Evolutionary conservation across 345 rosid genomes (phyloP).

Genomic region (Lepidium africanum): DNA sequence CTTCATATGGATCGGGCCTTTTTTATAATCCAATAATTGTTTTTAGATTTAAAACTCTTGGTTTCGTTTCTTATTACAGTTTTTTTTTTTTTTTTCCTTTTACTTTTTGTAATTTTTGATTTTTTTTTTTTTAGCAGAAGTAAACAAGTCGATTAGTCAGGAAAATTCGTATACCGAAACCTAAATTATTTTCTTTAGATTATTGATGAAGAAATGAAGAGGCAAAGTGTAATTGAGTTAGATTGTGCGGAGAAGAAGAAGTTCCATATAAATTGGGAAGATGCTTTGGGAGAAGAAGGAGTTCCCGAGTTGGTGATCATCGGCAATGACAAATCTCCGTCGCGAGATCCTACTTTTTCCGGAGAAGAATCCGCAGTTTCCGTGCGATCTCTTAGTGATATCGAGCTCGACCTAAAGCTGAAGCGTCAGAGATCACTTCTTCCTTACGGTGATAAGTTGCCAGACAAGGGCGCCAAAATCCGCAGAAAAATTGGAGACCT

Average conservation of each 20-base stretch:
- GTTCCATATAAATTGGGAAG: slow-evolving; percentile 39
- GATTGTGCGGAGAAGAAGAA: slow-evolving; percentile 19
- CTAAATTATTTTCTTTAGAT: neutral
- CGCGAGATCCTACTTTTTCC: neutral
- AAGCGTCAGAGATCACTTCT: slow-evolving; percentile 21
- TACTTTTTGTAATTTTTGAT: no score
- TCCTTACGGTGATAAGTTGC: neutral
- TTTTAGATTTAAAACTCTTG: no score
- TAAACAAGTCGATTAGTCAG: neutral
- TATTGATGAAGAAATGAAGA: slow-evolving; percentile 13
- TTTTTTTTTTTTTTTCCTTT: no score
- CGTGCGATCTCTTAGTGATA: slow-evolving; percentile 27
- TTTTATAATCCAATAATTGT: no score
- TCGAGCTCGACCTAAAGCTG: slow-evolving; percentile 29
- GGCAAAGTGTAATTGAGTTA: slow-evolving; percentile 17
- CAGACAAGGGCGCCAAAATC: slow-evolving; percentile 51
- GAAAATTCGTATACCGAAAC: neutral
- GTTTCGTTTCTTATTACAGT: no score
- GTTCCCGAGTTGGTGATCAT: slow-evolving; percentile 35
- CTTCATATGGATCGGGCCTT: no score
- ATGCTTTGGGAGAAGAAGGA: slow-evolving; percentile 2
- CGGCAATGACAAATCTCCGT: neutral
- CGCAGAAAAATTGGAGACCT: slow-evolving; percentile 27
- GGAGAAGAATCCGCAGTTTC: slow-evolving; percentile 10
- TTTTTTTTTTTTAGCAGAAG: no score